Evolutionary conservation across 345 rosid genomes (phyloP).

Genomic region (Salix dunnii): DNA sequence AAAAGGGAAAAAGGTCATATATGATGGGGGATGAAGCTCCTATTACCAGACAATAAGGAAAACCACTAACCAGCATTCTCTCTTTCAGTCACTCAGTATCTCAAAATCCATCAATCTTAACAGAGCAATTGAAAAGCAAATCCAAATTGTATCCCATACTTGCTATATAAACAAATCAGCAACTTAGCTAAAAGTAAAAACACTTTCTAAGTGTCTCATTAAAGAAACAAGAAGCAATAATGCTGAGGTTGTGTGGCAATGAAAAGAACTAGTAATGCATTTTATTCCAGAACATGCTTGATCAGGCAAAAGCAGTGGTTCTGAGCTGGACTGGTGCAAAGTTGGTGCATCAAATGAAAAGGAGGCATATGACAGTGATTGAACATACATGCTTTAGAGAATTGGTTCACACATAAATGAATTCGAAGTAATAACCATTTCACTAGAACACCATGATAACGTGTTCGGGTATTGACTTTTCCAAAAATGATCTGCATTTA

Average conservation of each 20-base stretch:
- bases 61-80: slow-evolving; percentile 2
- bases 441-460: not conserved
- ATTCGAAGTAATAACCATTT: not conserved
- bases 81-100: slow-evolving; percentile 11
- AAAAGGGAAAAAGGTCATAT: not conserved
- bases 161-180: slow-evolving; percentile 10
- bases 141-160: slow-evolving; percentile 20
- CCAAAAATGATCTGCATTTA: not conserved
- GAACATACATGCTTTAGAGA: not conserved
- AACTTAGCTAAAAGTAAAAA: not conserved
- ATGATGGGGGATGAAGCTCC: slow-evolving; percentile 3
- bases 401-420: not conserved
- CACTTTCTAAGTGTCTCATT: slow-evolving; percentile 18
- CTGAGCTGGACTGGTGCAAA: not conserved
- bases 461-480: not conserved
- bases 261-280: slow-evolving; percentile 26
- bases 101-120: slow-evolving; percentile 13
- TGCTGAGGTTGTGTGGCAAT: not conserved
- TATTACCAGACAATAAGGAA: not conserved
- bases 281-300: slow-evolving; percentile 1
- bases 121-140: slow-evolving; percentile 5
- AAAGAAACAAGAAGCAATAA: slow-evolving; percentile 7
- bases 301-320: slow-evolving; percentile 1
- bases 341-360: not conserved
- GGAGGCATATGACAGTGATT: not conserved